Evolutionary conservation across 1,139 yeast genomes (phyloP).

Genomic region (Geotrichum citri-aurantii): DNA sequence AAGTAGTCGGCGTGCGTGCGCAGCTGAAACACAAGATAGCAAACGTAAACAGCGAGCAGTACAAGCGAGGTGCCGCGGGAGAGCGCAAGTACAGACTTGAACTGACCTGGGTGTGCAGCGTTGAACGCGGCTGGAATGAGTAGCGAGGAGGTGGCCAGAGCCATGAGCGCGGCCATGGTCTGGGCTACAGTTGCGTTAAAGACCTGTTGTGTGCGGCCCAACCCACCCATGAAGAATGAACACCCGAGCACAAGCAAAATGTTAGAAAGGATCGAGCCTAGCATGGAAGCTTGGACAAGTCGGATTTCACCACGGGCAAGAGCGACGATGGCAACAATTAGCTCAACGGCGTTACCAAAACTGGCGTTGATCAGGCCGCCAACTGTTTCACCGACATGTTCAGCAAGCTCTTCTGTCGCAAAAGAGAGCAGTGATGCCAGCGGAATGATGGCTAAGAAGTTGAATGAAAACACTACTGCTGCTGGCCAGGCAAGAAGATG

Average conservation of each 20-base stretch:
- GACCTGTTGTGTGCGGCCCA: slow-evolving; percentile 74
- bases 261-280: slow-evolving; percentile 87
- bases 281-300: slow-evolving; percentile 92
- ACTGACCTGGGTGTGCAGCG: slow-evolving; percentile 60
- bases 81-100: slow-evolving; percentile 51
- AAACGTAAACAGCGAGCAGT: slow-evolving; percentile 66
- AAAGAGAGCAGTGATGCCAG: slow-evolving; percentile 82
- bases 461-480: slow-evolving; percentile 58
- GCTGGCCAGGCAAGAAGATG: slow-evolving; percentile 58
- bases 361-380: slow-evolving; percentile 95
- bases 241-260: slow-evolving; percentile 87
- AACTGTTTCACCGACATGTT: slow-evolving; percentile 62
- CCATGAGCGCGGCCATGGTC: slow-evolving; percentile 91
- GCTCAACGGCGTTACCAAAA: slow-evolving; percentile 90
- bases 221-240: slow-evolving; percentile 91
- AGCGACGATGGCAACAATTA: slow-evolving; percentile 90
- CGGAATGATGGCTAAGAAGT: slow-evolving; percentile 88
- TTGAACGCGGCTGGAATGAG: slow-evolving; percentile 95
- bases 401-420: slow-evolving; percentile 90
- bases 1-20: slow-evolving; percentile 71
- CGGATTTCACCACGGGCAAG: slow-evolving; percentile 78
- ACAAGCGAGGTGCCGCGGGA: slow-evolving; percentile 86
- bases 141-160: slow-evolving; percentile 81
- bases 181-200: slow-evolving; percentile 97
- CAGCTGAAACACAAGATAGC: slow-evolving; percentile 81